A percentile compares a stretch with the other conserved stretches of the same genome.
Evolutionary conservation across 177 flowering plant genomes (phyloP).

Genomic region (Tripterygium wilfordii): DNA sequence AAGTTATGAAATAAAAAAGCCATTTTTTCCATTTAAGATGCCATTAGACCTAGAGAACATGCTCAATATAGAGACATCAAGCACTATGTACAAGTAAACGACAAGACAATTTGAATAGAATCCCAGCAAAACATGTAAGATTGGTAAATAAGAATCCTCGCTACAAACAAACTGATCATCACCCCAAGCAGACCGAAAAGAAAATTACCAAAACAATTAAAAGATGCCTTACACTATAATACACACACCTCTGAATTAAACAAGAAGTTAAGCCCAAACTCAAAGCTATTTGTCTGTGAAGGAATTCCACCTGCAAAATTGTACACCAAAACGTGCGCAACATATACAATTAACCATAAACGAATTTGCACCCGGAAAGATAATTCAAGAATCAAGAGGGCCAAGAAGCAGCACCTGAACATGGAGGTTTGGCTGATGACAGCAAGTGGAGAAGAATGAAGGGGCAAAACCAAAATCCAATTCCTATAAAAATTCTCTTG

Average conservation of each 20-base stretch:
- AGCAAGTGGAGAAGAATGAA: slow-evolving; percentile 14
- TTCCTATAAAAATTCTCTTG: slow-evolving; percentile 14
- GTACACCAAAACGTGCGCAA: slow-evolving; percentile 10
- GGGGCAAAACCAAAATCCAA: slow-evolving; percentile 26
- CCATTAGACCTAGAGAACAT: too few relatives aligned
- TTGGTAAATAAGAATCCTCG: background rate
- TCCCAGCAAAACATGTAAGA: too few relatives aligned
- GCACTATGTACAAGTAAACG: too few relatives aligned
- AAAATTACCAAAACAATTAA: slow-evolving; percentile 13
- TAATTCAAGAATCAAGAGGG: background rate
- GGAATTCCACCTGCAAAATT: slow-evolving; percentile 29
- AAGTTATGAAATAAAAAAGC: too few relatives aligned
- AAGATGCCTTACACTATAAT: slow-evolving; percentile 25
- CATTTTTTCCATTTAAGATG: too few relatives aligned
- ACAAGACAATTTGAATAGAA: too few relatives aligned
- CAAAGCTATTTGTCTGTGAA: slow-evolving; percentile 21
- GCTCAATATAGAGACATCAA: too few relatives aligned
- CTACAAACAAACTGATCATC: slow-evolving; percentile 23
- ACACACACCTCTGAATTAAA: slow-evolving; percentile 30
- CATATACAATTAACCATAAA: background rate
- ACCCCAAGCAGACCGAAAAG: slow-evolving; percentile 22
- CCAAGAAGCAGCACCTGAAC: slow-evolving; percentile 20
- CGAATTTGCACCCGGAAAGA: background rate
- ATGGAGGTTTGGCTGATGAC: too few relatives aligned
- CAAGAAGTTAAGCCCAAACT: slow-evolving; percentile 22